Conservation (phyloP, 371 early-diverging fungal genomes). For the Syncephalastrum contaminatum region DNA sequence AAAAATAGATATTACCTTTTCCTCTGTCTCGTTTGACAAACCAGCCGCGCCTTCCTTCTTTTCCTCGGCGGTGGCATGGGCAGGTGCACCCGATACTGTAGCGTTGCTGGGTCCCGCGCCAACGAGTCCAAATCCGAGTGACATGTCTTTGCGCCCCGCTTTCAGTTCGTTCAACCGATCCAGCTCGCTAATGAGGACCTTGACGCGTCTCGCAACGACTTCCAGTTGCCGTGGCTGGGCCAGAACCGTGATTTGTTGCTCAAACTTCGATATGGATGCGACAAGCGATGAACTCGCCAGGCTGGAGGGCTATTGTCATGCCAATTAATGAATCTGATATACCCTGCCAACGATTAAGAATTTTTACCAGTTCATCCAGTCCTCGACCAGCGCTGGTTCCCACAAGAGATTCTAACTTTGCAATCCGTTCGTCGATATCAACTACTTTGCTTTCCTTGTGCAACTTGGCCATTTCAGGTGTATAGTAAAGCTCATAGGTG, state of each 20-base stretch:
- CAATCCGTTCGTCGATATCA: constrained; percentile 78
- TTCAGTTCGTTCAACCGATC: constrained; percentile 75
- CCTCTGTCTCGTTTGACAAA: constrained; percentile 24
- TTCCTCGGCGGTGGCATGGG: constrained; percentile 14
- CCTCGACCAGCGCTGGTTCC: constrained; percentile 68
- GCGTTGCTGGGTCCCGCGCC: constrained; percentile 3
- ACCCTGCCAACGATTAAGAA: not conserved
- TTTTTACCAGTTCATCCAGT: constrained; percentile 49
- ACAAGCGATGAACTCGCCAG: constrained; percentile 54
- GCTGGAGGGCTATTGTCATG: constrained; percentile 27
- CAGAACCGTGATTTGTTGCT: constrained; percentile 75
- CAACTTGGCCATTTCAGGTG: constrained; percentile 64
- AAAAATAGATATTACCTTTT: constrained; percentile 18
- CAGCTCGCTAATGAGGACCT: constrained; percentile 68
- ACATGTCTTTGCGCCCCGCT: constrained; percentile 47
- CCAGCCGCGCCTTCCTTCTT: constrained; percentile 12
- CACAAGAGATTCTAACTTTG: constrained; percentile 74
- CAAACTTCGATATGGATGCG: constrained; percentile 71
- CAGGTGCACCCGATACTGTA: constrained; percentile 4
- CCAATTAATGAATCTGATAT: not conserved
- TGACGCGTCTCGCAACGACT: constrained; percentile 68
- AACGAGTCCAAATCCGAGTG: constrained; percentile 21
- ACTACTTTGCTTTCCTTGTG: constrained; percentile 61
- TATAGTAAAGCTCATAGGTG: constrained; percentile 79
- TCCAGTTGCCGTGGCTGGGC: constrained; percentile 83